A percentile compares a stretch with the other conserved stretches of the same genome.
These are phyloP conservation scores for Cryptosporidium sp. DNA, from an alignment of 169 alveolate species.

Conservation along the genomic window DNA sequence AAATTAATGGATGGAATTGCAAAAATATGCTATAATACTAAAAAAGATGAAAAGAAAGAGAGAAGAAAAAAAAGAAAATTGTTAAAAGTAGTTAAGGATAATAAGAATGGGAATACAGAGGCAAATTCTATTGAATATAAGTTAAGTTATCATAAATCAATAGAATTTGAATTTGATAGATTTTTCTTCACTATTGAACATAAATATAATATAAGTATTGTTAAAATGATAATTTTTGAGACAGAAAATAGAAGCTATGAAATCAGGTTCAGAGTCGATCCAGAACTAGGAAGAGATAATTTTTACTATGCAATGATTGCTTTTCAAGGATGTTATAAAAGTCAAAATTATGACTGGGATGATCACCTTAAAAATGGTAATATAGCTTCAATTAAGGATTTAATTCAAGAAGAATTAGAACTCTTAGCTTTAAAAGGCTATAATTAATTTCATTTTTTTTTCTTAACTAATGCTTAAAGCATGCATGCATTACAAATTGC, in stretches of 20 bases:
- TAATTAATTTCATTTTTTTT: not conserved
- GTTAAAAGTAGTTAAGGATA: not conserved
- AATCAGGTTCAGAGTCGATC: conserved; percentile 56
- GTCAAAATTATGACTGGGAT: conserved; percentile 48
- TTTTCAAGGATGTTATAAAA: conserved; percentile 45
- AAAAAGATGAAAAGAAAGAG: conserved; percentile 32
- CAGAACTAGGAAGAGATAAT: conserved; percentile 64
- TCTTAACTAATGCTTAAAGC: not conserved
- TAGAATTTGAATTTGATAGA: conserved; percentile 24
- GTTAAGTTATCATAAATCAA: conserved; percentile 15
- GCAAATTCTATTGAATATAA: not conserved
- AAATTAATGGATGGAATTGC: conserved; percentile 46
- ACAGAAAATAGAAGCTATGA: conserved; percentile 51
- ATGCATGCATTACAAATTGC: not conserved
- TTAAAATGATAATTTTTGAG: conserved; percentile 54
- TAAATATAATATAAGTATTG: conserved; percentile 18
- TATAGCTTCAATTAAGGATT: conserved; percentile 16
- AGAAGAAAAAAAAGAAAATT: not conserved
- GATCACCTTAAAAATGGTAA: conserved; percentile 36
- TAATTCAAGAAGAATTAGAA: conserved; percentile 57
- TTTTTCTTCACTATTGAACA: conserved; percentile 26
- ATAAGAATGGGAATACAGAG: not conserved
- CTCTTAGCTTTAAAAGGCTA: conserved; percentile 40
- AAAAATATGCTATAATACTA: conserved; percentile 46
- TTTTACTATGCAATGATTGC: conserved; percentile 55